phyloP scores from a whole-genome alignment of 2,329 filamentous ascomycete species.

The Botryosphaeria dothidea region DNA sequence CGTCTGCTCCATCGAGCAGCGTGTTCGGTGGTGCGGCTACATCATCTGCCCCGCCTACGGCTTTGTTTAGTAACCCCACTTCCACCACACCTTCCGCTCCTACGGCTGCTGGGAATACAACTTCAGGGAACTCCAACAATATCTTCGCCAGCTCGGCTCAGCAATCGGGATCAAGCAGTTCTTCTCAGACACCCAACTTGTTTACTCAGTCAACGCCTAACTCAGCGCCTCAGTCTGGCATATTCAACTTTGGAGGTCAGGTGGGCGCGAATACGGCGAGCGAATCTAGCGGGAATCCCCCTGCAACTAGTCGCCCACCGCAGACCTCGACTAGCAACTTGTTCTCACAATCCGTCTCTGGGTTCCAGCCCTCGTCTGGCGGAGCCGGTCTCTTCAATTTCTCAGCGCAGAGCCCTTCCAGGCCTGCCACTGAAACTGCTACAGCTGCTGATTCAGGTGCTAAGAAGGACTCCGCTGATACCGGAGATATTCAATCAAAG shows the following conservation, averaged over 20 bases:
- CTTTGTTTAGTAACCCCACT: no score
- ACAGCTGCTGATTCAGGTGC: background rate
- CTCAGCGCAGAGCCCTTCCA: background rate
- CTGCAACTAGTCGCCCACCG: background rate
- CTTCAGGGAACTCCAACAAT: background rate
- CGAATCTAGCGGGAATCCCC: background rate
- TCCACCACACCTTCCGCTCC: no score
- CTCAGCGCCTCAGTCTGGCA: background rate
- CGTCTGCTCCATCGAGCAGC: background rate
- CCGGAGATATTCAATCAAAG: background rate
- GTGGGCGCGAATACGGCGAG: background rate
- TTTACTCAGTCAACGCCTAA: background rate
- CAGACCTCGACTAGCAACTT: background rate
- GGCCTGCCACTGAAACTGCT: background rate
- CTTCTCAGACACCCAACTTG: background rate
- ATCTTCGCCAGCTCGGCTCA: background rate
- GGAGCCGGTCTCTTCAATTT: background rate
- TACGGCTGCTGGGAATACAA: background rate
- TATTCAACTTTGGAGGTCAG: constrained; percentile 5
- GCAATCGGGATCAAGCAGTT: background rate
- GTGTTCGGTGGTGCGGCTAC: background rate
- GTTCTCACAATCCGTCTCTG: background rate
- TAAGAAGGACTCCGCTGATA: background rate
- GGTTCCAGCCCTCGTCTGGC: background rate
- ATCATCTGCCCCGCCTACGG: no score